phyloP scores from a whole-genome alignment of 306 rosid genomes.

The Lablab purpureus region DNA sequence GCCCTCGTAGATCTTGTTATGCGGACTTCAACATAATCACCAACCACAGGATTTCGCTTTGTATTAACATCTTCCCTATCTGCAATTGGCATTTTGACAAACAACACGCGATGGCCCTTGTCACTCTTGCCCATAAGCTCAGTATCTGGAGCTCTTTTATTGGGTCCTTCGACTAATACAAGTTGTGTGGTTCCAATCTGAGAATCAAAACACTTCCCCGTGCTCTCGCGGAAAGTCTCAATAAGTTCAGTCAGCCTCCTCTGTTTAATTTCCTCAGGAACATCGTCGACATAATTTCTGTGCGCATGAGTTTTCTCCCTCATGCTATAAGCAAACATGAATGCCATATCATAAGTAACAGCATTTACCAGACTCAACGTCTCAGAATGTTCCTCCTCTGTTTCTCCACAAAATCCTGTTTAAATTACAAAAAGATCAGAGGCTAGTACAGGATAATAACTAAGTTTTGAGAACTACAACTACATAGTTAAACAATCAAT shows the following conservation, averaged over 20 bases:
- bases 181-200: constrained; percentile 86
- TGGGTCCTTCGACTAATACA: constrained; percentile 94
- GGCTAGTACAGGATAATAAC: constrained; percentile 13
- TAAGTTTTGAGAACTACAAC: constrained; percentile 25
- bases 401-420: constrained; percentile 94
- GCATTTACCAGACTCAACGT: constrained; percentile 75
- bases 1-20: constrained; percentile 85
- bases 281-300: constrained; percentile 85
- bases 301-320: constrained; percentile 98
- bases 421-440: constrained; percentile 42
- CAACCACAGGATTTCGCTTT: constrained; percentile 67
- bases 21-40: constrained; percentile 92
- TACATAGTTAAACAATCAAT: constrained; percentile 19
- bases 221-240: constrained; percentile 84
- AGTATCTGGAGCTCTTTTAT: constrained; percentile 87
- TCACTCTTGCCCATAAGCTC: constrained; percentile 95
- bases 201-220: constrained; percentile 81
- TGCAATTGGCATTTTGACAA: constrained; percentile 63
- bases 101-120: constrained; percentile 86
- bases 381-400: constrained; percentile 86
- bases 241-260: constrained; percentile 93
- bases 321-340: constrained; percentile 99
- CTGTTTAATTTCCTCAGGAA: constrained; percentile 90
- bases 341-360: constrained; percentile 94
- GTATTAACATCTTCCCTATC: constrained; percentile 63